phyloP scores from a whole-genome alignment of 192 early-diverging fungal species.

The Backusella mclennaniae region DNA sequence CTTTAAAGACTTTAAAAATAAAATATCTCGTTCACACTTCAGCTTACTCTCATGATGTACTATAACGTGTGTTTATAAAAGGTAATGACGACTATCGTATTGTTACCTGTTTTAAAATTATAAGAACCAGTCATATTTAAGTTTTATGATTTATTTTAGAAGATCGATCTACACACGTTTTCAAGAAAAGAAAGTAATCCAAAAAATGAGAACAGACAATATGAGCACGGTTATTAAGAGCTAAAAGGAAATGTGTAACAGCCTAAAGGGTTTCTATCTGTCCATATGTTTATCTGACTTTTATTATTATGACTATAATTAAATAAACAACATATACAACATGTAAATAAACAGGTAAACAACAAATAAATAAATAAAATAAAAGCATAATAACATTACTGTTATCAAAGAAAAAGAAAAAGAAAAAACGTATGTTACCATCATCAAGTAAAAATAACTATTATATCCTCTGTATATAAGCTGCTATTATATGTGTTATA shows the following conservation, averaged over 20 bases:
- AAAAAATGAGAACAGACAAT: not conserved
- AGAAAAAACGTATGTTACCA: too few relatives aligned
- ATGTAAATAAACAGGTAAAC: not conserved
- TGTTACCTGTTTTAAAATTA: not conserved
- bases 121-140: not conserved
- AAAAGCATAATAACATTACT: not conserved
- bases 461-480: too few relatives aligned
- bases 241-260: conserved; percentile 6
- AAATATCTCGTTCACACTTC: not conserved
- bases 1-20: not conserved
- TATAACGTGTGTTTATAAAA: not conserved
- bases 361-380: not conserved
- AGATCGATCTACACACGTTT: conserved; percentile 2
- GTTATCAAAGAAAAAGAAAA: too few relatives aligned
- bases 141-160: not conserved
- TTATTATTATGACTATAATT: not conserved
- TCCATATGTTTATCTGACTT: not conserved
- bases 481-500: not conserved
- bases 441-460: not conserved
- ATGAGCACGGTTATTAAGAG: not conserved
- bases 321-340: not conserved
- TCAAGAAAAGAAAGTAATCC: not conserved
- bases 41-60: not conserved
- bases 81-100: not conserved
- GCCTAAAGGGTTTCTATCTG: not conserved